A percentile compares a stretch with the other conserved stretches of the same genome.
Evolutionary conservation across 2,329 filamentous ascomycete species (phyloP).

Genomic region (Leptosphaerulina australis): DNA sequence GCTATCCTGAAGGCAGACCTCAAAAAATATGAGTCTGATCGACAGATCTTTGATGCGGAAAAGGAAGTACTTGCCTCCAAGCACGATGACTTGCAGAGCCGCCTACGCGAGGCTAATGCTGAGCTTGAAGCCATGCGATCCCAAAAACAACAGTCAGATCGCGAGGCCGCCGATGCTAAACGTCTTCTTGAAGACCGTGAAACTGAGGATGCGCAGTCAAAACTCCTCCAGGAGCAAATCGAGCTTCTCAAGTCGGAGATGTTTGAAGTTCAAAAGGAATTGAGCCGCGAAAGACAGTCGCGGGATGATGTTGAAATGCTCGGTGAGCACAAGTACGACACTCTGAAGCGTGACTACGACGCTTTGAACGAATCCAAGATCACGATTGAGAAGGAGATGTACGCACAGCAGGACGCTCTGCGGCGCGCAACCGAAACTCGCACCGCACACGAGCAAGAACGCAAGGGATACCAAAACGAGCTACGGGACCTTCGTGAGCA

Average conservation of each 20-base stretch:
- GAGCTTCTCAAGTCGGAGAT: slow-evolving; percentile 85
- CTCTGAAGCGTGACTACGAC: slow-evolving; percentile 83
- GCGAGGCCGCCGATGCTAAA: slow-evolving; percentile 88
- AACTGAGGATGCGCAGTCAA: slow-evolving; percentile 87
- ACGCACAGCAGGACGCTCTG: slow-evolving; percentile 90
- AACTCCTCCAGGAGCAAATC: slow-evolving; percentile 84
- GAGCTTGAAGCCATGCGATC: slow-evolving; percentile 86
- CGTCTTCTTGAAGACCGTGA: slow-evolving; percentile 84
- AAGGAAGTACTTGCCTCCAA: slow-evolving; percentile 72
- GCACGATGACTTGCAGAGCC: slow-evolving; percentile 77
- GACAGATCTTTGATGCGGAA: slow-evolving; percentile 77
- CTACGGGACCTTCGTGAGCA: slow-evolving; percentile 81
- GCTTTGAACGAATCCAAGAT: slow-evolving; percentile 92
- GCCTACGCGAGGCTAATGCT: slow-evolving; percentile 83
- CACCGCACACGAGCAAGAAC: slow-evolving; percentile 79
- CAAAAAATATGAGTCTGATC: slow-evolving; percentile 81
- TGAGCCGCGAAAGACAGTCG: slow-evolving; percentile 90
- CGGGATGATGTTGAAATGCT: slow-evolving; percentile 91
- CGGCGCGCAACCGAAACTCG: slow-evolving; percentile 84
- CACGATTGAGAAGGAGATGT: slow-evolving; percentile 96
- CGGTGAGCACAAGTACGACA: slow-evolving; percentile 83
- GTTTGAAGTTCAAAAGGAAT: slow-evolving; percentile 82
- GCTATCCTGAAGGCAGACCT: slow-evolving; percentile 83
- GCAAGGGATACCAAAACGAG: slow-evolving; percentile 86
- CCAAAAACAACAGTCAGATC: slow-evolving; percentile 81